Base-by-base conservation (phyloP, 2,329 filamentous ascomycete species). In the Aspergillus melleus region DNA sequence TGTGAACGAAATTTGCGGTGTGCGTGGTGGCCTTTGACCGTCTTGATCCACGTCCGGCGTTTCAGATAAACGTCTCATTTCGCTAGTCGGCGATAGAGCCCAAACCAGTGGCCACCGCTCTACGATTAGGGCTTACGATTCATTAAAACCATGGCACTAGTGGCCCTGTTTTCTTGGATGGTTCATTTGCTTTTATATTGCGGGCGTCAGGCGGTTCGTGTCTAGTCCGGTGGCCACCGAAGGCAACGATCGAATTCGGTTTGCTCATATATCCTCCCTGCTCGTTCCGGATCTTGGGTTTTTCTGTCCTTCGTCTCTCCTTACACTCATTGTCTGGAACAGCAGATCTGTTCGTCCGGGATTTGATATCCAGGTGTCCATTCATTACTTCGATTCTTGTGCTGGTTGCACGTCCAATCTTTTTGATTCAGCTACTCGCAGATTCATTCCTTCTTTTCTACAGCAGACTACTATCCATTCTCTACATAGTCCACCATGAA, bases 341-440 rank as follows among this genome's bases (percentile, higher is more conserved):
- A 71, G 62, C 60, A 58, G 36, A 46, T 59, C 54, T 57, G 53
- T 64, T 58, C 59, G 63, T 61, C 66, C 67, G 55, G 62, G 63
- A 68, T 70, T 66, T 57, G 64, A 68, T 44, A 68, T 67, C 63
- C 62, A 64, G 64, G 64, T 70, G 64, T 72, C 72, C 70, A 42
- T 71, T 72, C 26, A 29, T 39, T 57, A 26, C 24, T n/a, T 51
- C 26, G 6, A 49, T 61, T 56, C 39, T 39, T 49, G 57, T 64
- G 62, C 64, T 61, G 26, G 46, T 55, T 60, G 62, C 67, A 68
- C 64, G 62, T 68, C 55, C 60, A 29, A 51, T 69, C 64, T 29
- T 61, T 68, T 50, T 50, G 42, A 46, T 50, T 49, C 52, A 42
- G 2, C 36, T 29, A 32, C 44, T 22, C 16, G 19, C 11, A 14